Percentiles rank a stretch among this genome's conserved stretches.
These are phyloP conservation scores for Barnettozyma wickerhamii DNA, from an alignment of 805 yeast species.

Conservation along the genomic window DNA sequence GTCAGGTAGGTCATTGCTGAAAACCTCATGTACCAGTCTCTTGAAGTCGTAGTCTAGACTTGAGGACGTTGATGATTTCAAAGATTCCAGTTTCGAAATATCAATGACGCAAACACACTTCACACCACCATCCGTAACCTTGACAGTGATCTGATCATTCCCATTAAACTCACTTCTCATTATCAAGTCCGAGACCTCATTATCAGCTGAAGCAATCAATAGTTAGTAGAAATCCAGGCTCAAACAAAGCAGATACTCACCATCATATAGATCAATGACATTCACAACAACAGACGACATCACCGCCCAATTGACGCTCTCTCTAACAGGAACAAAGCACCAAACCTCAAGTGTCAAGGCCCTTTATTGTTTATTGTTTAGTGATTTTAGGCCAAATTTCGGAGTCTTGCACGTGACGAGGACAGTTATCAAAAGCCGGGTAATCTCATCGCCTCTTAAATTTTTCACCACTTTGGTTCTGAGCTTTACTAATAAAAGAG, in stretches of 20 bases:
- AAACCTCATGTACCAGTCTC: conserved; percentile 2
- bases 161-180: conserved; percentile 1
- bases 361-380: not conserved
- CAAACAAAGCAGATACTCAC: not conserved
- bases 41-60: conserved; percentile 5
- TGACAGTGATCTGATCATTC: not conserved
- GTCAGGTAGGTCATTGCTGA: conserved; percentile 4
- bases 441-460: conserved; percentile 13
- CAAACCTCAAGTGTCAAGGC: no score
- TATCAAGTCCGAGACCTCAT: conserved; percentile 13
- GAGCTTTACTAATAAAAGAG: not conserved
- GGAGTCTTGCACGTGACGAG: not conserved
- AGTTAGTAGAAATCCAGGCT: not conserved
- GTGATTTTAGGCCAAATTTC: not conserved
- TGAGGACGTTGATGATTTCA: conserved; percentile 1
- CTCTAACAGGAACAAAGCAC: no score
- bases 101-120: not conserved
- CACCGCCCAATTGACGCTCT: no score
- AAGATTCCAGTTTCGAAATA: not conserved
- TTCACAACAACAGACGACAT: conserved; percentile 1
- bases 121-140: conserved; percentile 10
- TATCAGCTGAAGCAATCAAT: conserved; percentile 1
- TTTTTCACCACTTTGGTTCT: conserved; percentile 2
- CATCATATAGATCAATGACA: not conserved
- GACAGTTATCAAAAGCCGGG: conserved; percentile 3